Base-by-base conservation (phyloP, 306 rosid species). In the Crotalaria pallida region DNA sequence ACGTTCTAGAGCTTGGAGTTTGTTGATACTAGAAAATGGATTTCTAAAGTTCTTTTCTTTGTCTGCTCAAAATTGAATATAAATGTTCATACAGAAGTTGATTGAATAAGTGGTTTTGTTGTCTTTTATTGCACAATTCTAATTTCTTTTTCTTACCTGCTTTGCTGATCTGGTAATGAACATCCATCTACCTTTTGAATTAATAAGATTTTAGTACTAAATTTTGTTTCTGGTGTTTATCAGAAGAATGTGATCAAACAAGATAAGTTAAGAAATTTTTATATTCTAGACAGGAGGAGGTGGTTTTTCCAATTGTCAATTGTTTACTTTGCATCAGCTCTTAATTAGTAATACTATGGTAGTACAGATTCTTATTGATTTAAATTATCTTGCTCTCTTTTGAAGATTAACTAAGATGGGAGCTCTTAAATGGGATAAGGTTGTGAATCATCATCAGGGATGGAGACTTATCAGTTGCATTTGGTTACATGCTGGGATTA, bases 401-500 rank as follows among this genome's bases (percentile, higher is more conserved):
- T 82, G 51, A 68, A 93, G 98, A 67, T 84, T 93, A 77, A 77
- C 84, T 59, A 93, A 87, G 74, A 69, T 93, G 84, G 98, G 97
- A 72, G 97, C 92, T 26, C 85, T 90, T 11, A 66, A 64, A 62
- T 79, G 91, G 84, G 70, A 41, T 22, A 75, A 65, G 57, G 90
- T 87, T 58, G 96, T 90, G 70, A 68, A 78, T 10, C 76, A 57
- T 44, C 94, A 87, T 77, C 89, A 93, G 60, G 89, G 77, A 51
- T 93, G 97, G 98, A 85, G 98, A 81, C 91, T 93, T 43, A n/a
- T 90, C 66, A 87, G 89, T 48, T 90, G 94, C 84, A 75, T 88
- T 48, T 93, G 98, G 98, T 72, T 88, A 47, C 98, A 93, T 65
- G 98, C 98, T 40, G 98, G 98, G 51, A 33, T 84, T 55, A 72